A percentile compares a stretch with the other conserved stretches of the same genome.
Conservation (phyloP, 805 yeast genomes). For the Groenewaldozyma tartarivorans region DNA sequence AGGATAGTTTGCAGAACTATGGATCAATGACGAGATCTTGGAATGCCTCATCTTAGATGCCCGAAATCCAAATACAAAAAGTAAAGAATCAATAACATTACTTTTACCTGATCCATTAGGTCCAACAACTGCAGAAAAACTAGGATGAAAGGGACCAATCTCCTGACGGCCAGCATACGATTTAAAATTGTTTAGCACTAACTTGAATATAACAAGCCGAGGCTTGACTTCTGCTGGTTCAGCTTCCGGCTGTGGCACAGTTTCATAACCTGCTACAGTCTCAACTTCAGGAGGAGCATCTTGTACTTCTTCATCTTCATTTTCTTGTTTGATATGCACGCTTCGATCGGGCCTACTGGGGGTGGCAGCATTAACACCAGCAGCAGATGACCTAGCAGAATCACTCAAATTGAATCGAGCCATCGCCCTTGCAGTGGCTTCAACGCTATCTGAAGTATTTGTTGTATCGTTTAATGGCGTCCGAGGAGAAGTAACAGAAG, state of each 20-base stretch:
- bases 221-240: conserved; percentile 11
- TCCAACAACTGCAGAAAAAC: conserved; percentile 95
- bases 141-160: conserved; percentile 81
- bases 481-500: too few relatives aligned
- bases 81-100: conserved; percentile 90
- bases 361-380: too few relatives aligned
- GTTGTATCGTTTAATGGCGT: neutral
- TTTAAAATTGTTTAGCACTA: conserved; percentile 78
- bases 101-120: conserved; percentile 99
- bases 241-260: neutral
- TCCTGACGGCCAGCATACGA: conserved; percentile 90
- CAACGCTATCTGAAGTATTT: neutral
- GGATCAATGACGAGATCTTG: conserved; percentile 84
- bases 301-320: conserved; percentile 1
- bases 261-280: neutral
- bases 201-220: conserved; percentile 64
- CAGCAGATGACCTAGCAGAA: too few relatives aligned
- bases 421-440: neutral
- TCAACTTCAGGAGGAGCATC: neutral
- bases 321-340: too few relatives aligned
- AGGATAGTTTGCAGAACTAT: conserved; percentile 70
- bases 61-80: conserved; percentile 94
- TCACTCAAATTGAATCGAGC: neutral
- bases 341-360: too few relatives aligned
- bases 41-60: conserved; percentile 96